These are phyloP conservation scores for Polyplosphaeria fusca DNA, from an alignment of 495 filamentous ascomycete genomes.

Conservation along the genomic window DNA sequence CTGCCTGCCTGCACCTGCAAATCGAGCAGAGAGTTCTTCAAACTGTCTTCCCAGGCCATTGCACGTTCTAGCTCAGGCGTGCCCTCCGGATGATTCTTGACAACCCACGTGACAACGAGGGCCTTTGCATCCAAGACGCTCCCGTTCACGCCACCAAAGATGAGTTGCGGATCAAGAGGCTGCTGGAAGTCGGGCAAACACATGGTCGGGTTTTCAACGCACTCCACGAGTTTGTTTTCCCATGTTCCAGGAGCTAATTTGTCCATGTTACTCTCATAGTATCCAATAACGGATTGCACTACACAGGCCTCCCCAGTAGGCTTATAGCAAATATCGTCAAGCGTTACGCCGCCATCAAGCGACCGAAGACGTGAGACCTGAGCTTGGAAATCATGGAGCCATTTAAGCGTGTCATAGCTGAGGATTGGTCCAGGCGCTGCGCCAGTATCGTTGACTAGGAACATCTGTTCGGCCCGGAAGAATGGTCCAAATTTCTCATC, in stretches of 20 bases:
- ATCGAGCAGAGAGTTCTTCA: conserved; percentile 65
- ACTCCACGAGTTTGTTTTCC: conserved; percentile 64
- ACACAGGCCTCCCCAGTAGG: conserved; percentile 88
- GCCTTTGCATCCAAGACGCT: conserved; percentile 71
- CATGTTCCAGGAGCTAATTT: conserved; percentile 64
- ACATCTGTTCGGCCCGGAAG: conserved; percentile 88
- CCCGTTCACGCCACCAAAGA: conserved; percentile 75
- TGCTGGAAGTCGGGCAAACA: conserved; percentile 86
- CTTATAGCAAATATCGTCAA: conserved; percentile 90
- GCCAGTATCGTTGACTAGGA: conserved; percentile 83
- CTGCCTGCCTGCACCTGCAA: conserved; percentile 77
- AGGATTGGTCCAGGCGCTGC: conserved; percentile 69
- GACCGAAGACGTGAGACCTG: conserved; percentile 68
- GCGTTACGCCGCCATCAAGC: conserved; percentile 54
- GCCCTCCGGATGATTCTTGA: conserved; percentile 79
- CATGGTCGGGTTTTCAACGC: conserved; percentile 68
- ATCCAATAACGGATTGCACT: conserved; percentile 82
- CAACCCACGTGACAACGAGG: conserved; percentile 91
- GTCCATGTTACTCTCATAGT: conserved; percentile 68
- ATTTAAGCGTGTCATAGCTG: conserved; percentile 78
- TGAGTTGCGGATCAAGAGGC: conserved; percentile 77
- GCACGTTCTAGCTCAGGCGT: conserved; percentile 64
- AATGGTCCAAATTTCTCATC: conserved; percentile 95
- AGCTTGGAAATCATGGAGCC: conserved; percentile 93
- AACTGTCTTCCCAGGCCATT: conserved; percentile 81